These are phyloP conservation scores for Lachancea mirantina DNA, from an alignment of 805 yeast species.

Conservation along the genomic window DNA sequence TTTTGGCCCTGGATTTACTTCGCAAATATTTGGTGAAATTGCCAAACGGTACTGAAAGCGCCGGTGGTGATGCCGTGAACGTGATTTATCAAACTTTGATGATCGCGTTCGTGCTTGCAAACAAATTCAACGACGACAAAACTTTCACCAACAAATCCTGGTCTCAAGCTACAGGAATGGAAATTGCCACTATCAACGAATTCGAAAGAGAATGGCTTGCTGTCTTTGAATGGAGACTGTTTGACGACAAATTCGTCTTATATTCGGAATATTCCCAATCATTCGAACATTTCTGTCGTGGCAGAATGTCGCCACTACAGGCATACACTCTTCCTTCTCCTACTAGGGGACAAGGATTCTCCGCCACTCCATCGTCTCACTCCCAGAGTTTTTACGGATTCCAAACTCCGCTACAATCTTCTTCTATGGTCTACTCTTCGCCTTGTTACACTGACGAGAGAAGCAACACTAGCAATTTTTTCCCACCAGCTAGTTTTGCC, in stretches of 20 bases:
- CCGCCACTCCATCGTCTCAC: slow-evolving; percentile 13
- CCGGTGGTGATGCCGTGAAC: slow-evolving; percentile 30
- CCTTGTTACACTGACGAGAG: slow-evolving; percentile 19
- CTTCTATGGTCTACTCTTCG: slow-evolving; percentile 17
- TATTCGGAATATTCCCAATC: slow-evolving; percentile 18
- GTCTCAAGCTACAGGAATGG: slow-evolving; percentile 90
- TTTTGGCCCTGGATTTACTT: slow-evolving; percentile 72
- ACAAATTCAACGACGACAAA: slow-evolving; percentile 93
- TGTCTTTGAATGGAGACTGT: slow-evolving; percentile 53
- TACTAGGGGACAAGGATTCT: slow-evolving; percentile 12
- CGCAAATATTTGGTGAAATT: slow-evolving; percentile 48
- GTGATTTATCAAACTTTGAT: slow-evolving; percentile 50
- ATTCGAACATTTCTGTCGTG: slow-evolving; percentile 19
- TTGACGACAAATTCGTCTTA: slow-evolving; percentile 28
- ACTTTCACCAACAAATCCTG: slow-evolving; percentile 93
- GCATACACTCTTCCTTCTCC: slow-evolving; percentile 8
- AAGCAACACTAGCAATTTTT: slow-evolving; percentile 13
- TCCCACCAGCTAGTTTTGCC: slow-evolving; percentile 11
- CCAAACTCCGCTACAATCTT: slow-evolving; percentile 18
- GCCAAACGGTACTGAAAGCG: slow-evolving; percentile 28
- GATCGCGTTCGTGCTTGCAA: slow-evolving; percentile 72
- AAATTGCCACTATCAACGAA: slow-evolving; percentile 50
- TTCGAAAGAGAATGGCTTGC: slow-evolving; percentile 68
- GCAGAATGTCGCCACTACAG: slow-evolving; percentile 14
- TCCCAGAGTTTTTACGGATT: slow-evolving; percentile 11